A percentile compares a stretch with the other conserved stretches of the same genome.
Conservation (phyloP, 2,329 filamentous ascomycete species). For the Drechslerella coelobrocha region DNA sequence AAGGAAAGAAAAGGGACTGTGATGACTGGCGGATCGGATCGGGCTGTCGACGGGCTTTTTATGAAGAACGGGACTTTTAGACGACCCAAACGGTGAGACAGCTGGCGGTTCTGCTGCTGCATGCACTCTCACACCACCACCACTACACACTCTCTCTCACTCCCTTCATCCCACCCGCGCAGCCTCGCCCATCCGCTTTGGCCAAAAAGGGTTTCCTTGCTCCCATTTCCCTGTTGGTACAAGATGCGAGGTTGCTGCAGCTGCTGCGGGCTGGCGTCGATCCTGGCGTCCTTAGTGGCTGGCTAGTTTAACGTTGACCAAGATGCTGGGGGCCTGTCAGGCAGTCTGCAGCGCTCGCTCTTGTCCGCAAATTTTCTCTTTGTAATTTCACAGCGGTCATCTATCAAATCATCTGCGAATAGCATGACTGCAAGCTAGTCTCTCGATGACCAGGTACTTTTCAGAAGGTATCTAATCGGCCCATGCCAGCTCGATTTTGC, state of each 20-base stretch:
- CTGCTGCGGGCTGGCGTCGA: conserved; percentile 44
- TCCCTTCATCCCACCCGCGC: neutral
- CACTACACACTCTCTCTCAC: neutral
- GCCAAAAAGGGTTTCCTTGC: neutral
- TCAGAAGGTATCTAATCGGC: conserved; percentile 2
- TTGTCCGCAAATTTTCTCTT: conserved; percentile 17
- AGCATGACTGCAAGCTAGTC: conserved; percentile 30
- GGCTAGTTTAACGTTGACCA: conserved; percentile 33
- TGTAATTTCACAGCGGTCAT: conserved; percentile 25
- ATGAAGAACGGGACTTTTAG: neutral
- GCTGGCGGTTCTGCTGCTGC: neutral
- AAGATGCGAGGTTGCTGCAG: no score
- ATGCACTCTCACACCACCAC: no score
- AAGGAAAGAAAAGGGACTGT: conserved; percentile 35
- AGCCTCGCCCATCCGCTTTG: neutral
- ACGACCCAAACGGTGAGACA: conserved; percentile 2
- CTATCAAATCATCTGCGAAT: conserved; percentile 49
- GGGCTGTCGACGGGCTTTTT: conserved; percentile 48
- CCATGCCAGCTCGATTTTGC: conserved; percentile 18
- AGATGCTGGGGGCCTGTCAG: conserved; percentile 14
- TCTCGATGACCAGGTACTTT: conserved; percentile 18
- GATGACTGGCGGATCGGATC: conserved; percentile 42
- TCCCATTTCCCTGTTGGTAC: neutral
- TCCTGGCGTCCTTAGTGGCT: conserved; percentile 48
- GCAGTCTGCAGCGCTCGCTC: conserved; percentile 12